These are phyloP conservation scores for Acer negundo DNA, from an alignment of 345 rosid genomes.

Conservation along the genomic window DNA sequence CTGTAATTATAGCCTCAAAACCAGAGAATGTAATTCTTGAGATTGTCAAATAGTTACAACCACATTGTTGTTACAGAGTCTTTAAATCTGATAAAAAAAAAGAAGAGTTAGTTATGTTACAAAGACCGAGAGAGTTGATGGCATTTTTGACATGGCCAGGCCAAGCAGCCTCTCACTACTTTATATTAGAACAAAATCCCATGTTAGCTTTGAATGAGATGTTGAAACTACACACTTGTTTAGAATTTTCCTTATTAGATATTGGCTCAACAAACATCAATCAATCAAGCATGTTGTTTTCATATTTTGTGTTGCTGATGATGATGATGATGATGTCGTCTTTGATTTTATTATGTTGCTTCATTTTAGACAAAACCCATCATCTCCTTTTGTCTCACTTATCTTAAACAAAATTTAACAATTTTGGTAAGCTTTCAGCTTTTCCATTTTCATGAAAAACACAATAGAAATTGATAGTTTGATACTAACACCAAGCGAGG, in stretches of 20 bases:
- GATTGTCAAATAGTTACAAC: background rate
- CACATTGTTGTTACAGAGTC: background rate
- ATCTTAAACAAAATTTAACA: background rate
- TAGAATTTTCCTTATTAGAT: background rate
- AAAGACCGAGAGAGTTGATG: background rate
- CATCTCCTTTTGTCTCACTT: background rate
- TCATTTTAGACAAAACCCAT: background rate
- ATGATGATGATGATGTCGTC: background rate
- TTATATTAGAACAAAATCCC: background rate
- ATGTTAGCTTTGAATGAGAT: background rate
- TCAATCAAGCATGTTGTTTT: background rate
- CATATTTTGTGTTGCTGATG: too few relatives aligned
- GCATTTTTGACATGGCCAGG: background rate
- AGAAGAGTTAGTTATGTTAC: background rate
- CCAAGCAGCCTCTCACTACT: background rate
- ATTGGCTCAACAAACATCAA: background rate
- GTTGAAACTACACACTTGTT: background rate
- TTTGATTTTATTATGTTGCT: background rate
- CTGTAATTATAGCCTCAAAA: constrained; percentile 14
- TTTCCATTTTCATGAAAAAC: background rate
- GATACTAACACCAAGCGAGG: too few relatives aligned
- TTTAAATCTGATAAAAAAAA: too few relatives aligned
- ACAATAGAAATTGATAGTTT: too few relatives aligned
- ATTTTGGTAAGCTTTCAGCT: background rate
- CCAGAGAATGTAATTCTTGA: background rate